Evolutionary conservation across 768 basidiomycete genomes (phyloP), one percentile per base, ranked within the genome.

Genomic region (Tulasnella sp.): DNA sequence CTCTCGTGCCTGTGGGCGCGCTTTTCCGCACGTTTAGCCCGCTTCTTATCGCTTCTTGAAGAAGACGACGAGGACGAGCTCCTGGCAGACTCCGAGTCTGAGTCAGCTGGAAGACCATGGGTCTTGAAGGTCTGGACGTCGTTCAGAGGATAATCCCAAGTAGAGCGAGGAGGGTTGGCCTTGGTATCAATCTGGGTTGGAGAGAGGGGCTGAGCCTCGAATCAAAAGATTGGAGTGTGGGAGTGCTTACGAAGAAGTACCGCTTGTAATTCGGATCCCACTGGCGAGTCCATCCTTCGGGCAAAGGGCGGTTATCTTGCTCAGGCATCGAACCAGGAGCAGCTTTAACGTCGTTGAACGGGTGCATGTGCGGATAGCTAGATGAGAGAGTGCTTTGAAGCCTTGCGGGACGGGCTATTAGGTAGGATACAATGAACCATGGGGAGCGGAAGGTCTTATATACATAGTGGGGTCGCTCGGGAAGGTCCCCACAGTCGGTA

Each of bases 91-190:
- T 22, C 73, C 3, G 73, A 74, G 18, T 74, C 44, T 9, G 24
- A n/a, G 34, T 74, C 37, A 14, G 9, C 73, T 28, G 40, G 80
- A 54, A 64, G 46, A 31, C 81, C 76, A 81, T 92, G 89, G 69
- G 90, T 88, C 6, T 81, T 82, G 28, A 92, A 87, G 85, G 89
- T 93, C 76, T 90, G 87, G 72, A 91, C 89, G 84, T 93, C 92
- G 79, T 93, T 91, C 80, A 90, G 90, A 1, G 93, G 93, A 83
- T 94, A 92, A 0, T 88, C 87, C 93, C 93, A 94, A 82, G 90
- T 93, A 0, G 90, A 88, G 0, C 93, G 89, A 0, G 92, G 90
- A 9, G 93, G 93, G 12, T 85, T 86, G 0, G 90, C 89, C 80
- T 85, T 87, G 0, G 92, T 93, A 81, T 94, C 92, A 24, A 93